These are phyloP conservation scores for Monosporozyma servazzii DNA, from an alignment of 805 yeast species.

Conservation along the genomic window DNA sequence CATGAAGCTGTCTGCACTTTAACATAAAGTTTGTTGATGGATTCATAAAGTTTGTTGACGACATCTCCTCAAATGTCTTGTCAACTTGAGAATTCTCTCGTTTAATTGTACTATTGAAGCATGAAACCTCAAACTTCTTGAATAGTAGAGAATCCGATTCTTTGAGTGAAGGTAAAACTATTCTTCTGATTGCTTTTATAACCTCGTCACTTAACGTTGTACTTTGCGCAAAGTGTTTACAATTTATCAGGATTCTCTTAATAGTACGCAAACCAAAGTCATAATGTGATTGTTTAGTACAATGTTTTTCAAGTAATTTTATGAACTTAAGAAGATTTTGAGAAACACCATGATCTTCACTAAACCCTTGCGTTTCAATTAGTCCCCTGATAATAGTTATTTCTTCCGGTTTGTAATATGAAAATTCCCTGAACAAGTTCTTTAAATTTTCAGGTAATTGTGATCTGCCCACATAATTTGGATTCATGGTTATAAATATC, in stretches of 20 bases:
- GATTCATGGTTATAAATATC: conserved; percentile 85
- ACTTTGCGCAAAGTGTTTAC: conserved; percentile 40
- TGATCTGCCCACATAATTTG: conserved; percentile 77
- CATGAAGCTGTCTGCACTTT: conserved; percentile 53
- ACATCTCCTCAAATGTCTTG: conserved; percentile 21
- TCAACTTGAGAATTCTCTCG: conserved; percentile 8
- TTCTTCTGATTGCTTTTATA: not conserved
- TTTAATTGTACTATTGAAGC: not conserved
- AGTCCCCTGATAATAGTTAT: conserved; percentile 60
- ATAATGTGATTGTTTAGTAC: conserved; percentile 61
- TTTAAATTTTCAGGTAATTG: conserved; percentile 78
- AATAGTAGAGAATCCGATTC: conserved; percentile 42
- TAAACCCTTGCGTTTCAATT: conserved; percentile 66
- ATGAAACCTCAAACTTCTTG: not conserved
- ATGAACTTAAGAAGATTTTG: conserved; percentile 47
- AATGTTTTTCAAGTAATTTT: conserved; percentile 28
- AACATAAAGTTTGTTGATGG: conserved; percentile 37
- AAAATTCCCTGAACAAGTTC: conserved; percentile 64
- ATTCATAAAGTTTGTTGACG: conserved; percentile 28
- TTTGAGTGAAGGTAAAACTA: conserved; percentile 60
- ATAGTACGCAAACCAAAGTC: conserved; percentile 86
- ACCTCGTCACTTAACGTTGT: conserved; percentile 5
- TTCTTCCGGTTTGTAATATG: conserved; percentile 66
- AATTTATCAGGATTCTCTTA: conserved; percentile 52
- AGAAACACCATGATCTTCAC: conserved; percentile 38